These are phyloP conservation scores for Lachancea quebecensis DNA, from an alignment of 805 yeast genomes.

Conservation along the genomic window DNA sequence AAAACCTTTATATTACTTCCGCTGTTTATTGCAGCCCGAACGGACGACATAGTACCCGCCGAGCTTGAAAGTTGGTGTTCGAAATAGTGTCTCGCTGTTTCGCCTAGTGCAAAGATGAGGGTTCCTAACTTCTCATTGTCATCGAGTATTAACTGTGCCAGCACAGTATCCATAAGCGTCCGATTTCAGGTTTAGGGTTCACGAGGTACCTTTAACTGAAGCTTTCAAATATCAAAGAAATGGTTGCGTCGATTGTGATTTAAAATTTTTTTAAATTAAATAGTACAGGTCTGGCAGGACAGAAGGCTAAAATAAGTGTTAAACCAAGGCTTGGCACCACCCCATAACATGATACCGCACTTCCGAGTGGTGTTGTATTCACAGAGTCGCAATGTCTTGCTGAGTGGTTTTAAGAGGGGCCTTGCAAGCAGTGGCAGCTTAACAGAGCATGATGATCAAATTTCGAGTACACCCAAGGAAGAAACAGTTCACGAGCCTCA, in stretches of 20 bases:
- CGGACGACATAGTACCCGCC: constrained; percentile 14
- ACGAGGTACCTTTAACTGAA: neutral
- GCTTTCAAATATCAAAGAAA: neutral
- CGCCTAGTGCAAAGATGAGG: constrained; percentile 25
- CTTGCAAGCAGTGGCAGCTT: neutral
- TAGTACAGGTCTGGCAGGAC: neutral
- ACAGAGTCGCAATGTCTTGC: neutral
- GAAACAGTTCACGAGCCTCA: constrained; percentile 2
- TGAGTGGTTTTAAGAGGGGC: neutral
- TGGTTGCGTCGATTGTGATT: neutral
- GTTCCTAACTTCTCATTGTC: constrained; percentile 5
- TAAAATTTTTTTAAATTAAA: neutral
- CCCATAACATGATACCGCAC: neutral
- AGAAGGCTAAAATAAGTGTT: neutral
- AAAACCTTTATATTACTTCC: constrained; percentile 19
- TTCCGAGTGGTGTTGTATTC: neutral
- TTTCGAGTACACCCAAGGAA: neutral
- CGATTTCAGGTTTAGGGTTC: neutral
- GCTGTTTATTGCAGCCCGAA: constrained; percentile 12
- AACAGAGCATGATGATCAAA: no score
- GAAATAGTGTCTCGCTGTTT: constrained; percentile 18
- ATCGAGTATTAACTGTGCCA: constrained; percentile 6
- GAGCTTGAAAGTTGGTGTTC: constrained; percentile 15
- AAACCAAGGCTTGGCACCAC: neutral
- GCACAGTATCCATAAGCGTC: constrained; percentile 5